A percentile compares a stretch with the other conserved stretches of the same genome.
Conservation (phyloP, 1,284 basidiomycete genomes). For the Malassezia nana region DNA sequence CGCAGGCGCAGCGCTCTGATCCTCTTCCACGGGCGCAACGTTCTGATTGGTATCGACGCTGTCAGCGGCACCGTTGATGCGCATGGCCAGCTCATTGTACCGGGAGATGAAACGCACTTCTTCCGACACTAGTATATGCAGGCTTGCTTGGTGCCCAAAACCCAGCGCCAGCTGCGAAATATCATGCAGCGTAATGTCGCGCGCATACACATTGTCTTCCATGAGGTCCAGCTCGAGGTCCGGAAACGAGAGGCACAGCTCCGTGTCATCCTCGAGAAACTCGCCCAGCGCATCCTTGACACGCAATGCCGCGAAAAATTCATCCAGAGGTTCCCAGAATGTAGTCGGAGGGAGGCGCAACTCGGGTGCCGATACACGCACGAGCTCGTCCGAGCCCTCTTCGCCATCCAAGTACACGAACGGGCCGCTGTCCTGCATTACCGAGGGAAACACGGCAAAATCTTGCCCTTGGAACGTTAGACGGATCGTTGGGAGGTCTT, state of each 20-base stretch:
- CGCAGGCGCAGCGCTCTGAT: neutral
- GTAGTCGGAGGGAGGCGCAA: conserved; percentile 23
- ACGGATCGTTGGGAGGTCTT: conserved; percentile 19
- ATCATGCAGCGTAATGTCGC: conserved; percentile 37
- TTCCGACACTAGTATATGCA: conserved; percentile 34
- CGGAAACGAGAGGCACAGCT: conserved; percentile 30
- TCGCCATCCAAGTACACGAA: neutral
- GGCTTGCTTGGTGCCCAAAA: conserved; percentile 25
- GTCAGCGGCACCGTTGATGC: conserved; percentile 22
- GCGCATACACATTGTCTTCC: conserved; percentile 41
- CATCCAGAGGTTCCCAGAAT: conserved; percentile 36
- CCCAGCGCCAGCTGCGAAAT: conserved; percentile 35
- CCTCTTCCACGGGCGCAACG: conserved; percentile 1
- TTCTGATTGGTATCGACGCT: neutral
- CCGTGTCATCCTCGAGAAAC: conserved; percentile 41
- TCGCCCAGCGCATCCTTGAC: conserved; percentile 39
- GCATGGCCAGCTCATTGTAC: conserved; percentile 39
- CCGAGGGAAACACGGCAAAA: conserved; percentile 29
- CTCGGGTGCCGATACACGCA: conserved; percentile 28
- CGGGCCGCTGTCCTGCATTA: neutral
- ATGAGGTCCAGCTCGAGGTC: conserved; percentile 33
- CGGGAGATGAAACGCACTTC: conserved; percentile 35
- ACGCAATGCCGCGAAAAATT: conserved; percentile 32
- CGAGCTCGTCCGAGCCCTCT: conserved; percentile 1
- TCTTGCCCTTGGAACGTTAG: conserved; percentile 41